Base-by-base conservation (phyloP, 345 rosid species). In the Ceriops tagal region DNA sequence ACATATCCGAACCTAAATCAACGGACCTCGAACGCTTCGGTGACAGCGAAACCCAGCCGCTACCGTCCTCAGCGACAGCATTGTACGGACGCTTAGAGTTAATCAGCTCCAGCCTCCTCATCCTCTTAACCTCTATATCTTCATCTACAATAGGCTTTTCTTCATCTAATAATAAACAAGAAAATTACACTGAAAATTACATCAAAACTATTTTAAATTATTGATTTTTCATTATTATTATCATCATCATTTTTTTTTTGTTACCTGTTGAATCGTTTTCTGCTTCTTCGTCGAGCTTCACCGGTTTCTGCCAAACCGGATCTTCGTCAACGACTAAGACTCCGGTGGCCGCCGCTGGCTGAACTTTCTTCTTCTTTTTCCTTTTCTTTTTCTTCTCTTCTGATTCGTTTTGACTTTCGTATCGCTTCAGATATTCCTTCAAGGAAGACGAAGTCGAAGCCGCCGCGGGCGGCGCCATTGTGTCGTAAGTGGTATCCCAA, bases 41-140 rank as follows among this genome's bases (percentile, higher is more conserved):
- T 52, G 97, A 72, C 31, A 95, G 76, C 5, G 91, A 71, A 67
- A 90, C 84, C 99, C 98, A 92, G 9, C 99, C 97, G 51, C 97
- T 95, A 20, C 99, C 98, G 81, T 95, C 98, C 78, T 95, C 98
- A 21, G 98, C 88, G 49, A 92, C 84, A 59, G 86, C 79, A 76
- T 87, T 79, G 49, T 77, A 79, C 24, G 86, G 77, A 56, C 96
- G 88, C 64, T 66, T 83, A 49, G 84, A 66, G 78, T 82, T 92
- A 69, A 90, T 75, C 68, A 75, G 83, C 66, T 92, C 99, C 62
- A 92, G 74, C 84, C 91, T 90, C 81, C 70, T 86, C 92, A 87
- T 85, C 64, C 99, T 74, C 85, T 82, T 90, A 34, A 88, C 98
- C 74, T 92, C 99, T 34, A 92, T 85, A 66, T 95, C 99, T 76